A percentile compares a stretch with the other conserved stretches of the same genome.
Conservation (phyloP, 371 early-diverging fungal species). For the Rhizoclosmatium hyalinum region DNA sequence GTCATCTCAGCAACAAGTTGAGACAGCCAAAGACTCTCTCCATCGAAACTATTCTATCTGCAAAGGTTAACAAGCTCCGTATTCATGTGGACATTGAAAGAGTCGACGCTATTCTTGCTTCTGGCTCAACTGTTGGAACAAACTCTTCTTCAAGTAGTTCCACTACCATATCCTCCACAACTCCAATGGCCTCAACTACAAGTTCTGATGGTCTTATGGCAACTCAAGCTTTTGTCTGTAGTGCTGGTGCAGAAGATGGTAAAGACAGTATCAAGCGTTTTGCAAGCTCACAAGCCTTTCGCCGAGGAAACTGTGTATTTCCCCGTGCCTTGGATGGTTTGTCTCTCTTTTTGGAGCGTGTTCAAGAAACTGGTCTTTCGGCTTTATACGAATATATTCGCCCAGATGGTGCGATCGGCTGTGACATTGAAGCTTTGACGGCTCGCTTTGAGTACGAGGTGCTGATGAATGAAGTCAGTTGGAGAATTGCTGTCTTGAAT, state of each 20-base stretch:
- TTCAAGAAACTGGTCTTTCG: background rate
- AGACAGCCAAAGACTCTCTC: slow-evolving; percentile 52
- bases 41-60: slow-evolving; percentile 58
- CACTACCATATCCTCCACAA: background rate
- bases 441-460: slow-evolving; percentile 66
- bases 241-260: slow-evolving; percentile 4
- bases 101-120: slow-evolving; percentile 37
- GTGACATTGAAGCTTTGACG: slow-evolving; percentile 3
- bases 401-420: background rate
- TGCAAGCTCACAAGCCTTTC: slow-evolving; percentile 5
- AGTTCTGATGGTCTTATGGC: background rate
- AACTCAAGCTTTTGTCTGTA: background rate
- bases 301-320: slow-evolving; percentile 14
- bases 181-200: background rate
- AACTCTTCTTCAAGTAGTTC: too few relatives aligned
- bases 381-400: background rate
- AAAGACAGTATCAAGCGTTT: slow-evolving; percentile 19
- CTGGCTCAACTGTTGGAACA: background rate
- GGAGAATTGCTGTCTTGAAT: slow-evolving; percentile 76
- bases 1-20: slow-evolving; percentile 11
- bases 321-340: slow-evolving; percentile 12
- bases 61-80: slow-evolving; percentile 59
- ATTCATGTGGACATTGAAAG: slow-evolving; percentile 68
- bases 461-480: slow-evolving; percentile 74
- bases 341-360: background rate